Evolutionary conservation across 1,284 basidiomycete genomes (phyloP).

Genomic region (Fomitopsis pinicola): DNA sequence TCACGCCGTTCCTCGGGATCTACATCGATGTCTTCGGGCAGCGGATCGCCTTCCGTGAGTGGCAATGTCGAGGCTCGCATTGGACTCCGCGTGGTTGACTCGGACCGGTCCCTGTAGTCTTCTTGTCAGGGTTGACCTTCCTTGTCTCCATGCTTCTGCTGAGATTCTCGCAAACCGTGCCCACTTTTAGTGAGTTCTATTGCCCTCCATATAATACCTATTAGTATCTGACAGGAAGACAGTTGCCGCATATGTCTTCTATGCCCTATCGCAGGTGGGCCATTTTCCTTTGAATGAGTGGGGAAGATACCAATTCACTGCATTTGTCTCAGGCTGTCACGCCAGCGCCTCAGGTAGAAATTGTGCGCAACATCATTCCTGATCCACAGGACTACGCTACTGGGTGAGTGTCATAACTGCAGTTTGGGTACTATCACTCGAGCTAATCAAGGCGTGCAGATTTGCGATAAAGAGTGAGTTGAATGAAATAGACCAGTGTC

Average conservation of each 20-base stretch:
- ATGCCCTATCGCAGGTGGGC: conserved; percentile 37
- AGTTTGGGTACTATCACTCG: not conserved
- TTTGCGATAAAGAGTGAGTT: conserved; percentile 39
- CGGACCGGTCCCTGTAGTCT: conserved; percentile 24
- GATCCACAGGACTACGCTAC: conserved; percentile 42
- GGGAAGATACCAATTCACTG: not conserved
- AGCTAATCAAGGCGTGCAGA: conserved; percentile 12
- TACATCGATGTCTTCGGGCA: conserved; percentile 40
- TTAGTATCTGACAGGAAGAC: not conserved
- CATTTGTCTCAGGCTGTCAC: conserved; percentile 29
- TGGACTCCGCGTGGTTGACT: not conserved
- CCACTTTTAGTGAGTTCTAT: conserved; percentile 31
- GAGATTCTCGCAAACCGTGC: conserved; percentile 36
- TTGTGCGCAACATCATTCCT: conserved; percentile 36
- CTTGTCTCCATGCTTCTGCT: conserved; percentile 40
- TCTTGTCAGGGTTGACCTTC: conserved; percentile 39
- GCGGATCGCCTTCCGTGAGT: conserved; percentile 37
- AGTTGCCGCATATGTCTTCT: conserved; percentile 43
- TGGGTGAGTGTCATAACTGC: conserved; percentile 20
- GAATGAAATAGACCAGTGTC: not conserved
- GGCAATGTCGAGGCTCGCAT: not conserved
- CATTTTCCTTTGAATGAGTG: too few species aligned
- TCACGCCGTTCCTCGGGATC: conserved; percentile 41
- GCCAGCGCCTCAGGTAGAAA: conserved; percentile 42
- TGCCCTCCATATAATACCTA: not conserved